phyloP scores from a whole-genome alignment of 2,329 filamentous ascomycete genomes.

The Aspergillus transmontanensis region DNA sequence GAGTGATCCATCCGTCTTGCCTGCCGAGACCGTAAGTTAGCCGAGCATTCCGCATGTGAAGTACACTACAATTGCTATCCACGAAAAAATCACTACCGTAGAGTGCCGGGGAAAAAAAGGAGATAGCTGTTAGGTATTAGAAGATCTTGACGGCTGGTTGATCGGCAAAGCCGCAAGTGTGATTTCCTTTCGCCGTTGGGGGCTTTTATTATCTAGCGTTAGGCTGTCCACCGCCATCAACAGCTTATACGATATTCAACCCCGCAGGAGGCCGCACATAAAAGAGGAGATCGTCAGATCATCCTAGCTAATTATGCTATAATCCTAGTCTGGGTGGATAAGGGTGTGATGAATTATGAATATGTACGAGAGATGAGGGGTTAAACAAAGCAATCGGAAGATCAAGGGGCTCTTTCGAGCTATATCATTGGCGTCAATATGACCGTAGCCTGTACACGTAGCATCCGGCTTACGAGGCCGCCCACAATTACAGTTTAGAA shows the following conservation, averaged over 20 bases:
- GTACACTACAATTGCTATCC: background rate
- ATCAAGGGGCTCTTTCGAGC: background rate
- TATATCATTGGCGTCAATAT: constrained; percentile 4
- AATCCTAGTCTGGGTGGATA: constrained; percentile 9
- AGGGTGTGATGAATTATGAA: constrained; percentile 9
- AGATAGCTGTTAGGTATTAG: background rate
- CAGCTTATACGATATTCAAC: constrained; percentile 6
- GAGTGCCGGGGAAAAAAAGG: background rate
- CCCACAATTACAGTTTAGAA: background rate
- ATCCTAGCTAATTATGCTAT: constrained; percentile 12
- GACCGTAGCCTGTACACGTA: constrained; percentile 8
- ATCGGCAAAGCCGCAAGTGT: background rate
- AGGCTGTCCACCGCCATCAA: background rate
- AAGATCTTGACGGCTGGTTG: background rate
- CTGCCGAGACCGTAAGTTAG: constrained; percentile 21
- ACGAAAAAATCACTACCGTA: background rate
- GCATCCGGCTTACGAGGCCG: constrained; percentile 4
- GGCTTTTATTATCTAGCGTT: background rate
- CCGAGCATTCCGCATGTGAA: constrained; percentile 31
- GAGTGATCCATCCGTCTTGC: background rate
- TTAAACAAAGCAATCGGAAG: constrained; percentile 4
- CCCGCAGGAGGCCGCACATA: constrained; percentile 14
- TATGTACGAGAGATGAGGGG: constrained; percentile 11
- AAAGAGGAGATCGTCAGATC: constrained; percentile 23
- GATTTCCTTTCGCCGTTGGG: background rate